phyloP scores from a whole-genome alignment of 495 filamentous ascomycete species.

The Penicillium bovifimosum region DNA sequence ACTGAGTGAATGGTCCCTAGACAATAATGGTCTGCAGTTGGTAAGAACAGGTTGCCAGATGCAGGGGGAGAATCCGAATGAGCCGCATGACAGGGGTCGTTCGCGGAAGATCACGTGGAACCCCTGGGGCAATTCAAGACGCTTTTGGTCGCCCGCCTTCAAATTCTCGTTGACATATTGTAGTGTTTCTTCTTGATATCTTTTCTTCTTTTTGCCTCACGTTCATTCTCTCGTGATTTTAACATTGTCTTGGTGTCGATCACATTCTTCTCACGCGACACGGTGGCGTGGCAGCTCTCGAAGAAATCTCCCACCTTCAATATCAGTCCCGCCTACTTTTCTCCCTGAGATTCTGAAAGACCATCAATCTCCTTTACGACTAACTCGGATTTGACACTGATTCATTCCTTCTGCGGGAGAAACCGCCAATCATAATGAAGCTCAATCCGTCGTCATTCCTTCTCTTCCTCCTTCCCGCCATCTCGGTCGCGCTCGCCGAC shows the following conservation, averaged over 20 bases:
- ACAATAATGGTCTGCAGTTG: not conserved
- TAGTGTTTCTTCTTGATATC: conserved; percentile 1
- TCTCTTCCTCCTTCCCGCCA: conserved; percentile 35
- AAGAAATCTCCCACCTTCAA: conserved; percentile 4
- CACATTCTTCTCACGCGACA: not conserved
- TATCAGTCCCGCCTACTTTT: not conserved
- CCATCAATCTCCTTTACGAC: not conserved
- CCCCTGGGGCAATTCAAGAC: conserved; percentile 1
- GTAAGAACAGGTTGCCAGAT: not conserved
- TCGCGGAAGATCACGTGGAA: conserved; percentile 1
- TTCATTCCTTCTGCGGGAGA: conserved; percentile 14
- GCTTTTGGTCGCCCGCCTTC: not conserved
- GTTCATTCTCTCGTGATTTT: not conserved
- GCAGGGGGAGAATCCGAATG: not conserved
- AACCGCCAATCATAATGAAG: conserved; percentile 26
- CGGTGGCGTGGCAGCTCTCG: not conserved
- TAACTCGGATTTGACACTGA: not conserved
- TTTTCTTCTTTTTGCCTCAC: not conserved
- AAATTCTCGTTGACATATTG: not conserved
- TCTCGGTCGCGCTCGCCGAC: conserved; percentile 26
- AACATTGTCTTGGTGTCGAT: not conserved
- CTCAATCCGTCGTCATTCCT: conserved; percentile 27
- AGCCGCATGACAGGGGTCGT: not conserved
- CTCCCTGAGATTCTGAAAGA: not conserved
- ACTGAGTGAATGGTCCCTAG: no score